These are phyloP conservation scores for Beauveria australis DNA, from an alignment of 2,329 filamentous ascomycete species.

Conservation along the genomic window DNA sequence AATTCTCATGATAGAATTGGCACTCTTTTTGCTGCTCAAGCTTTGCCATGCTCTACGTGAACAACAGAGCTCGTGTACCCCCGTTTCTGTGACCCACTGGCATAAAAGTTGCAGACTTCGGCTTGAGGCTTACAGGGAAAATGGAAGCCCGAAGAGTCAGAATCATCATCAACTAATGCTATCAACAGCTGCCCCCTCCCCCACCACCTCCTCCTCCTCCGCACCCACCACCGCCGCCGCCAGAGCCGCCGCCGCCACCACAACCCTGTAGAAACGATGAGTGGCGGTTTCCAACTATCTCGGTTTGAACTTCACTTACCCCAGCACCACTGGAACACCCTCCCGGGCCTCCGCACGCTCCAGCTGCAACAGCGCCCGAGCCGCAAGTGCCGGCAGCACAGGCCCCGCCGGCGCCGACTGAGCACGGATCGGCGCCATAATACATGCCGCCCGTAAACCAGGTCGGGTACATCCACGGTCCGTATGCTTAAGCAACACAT, in stretches of 20 bases:
- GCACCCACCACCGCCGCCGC: slow-evolving; percentile 13
- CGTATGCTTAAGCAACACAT: slow-evolving; percentile 27
- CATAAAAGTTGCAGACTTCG: too few species aligned
- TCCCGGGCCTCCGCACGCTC: slow-evolving; percentile 35
- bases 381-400: slow-evolving; percentile 42
- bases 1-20: too few species aligned
- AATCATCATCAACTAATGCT: not conserved
- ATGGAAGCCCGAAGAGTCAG: too few species aligned
- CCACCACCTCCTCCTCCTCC: slow-evolving; percentile 15
- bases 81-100: too few species aligned
- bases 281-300: slow-evolving; percentile 13
- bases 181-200: not conserved
- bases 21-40: too few species aligned
- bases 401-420: slow-evolving; percentile 24
- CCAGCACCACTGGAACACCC: not conserved
- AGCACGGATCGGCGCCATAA: slow-evolving; percentile 34
- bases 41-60: too few species aligned
- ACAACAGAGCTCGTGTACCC: too few species aligned
- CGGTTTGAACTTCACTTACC: not conserved
- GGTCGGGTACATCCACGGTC: slow-evolving; percentile 35
- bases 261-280: slow-evolving; percentile 1
- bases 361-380: slow-evolving; percentile 28
- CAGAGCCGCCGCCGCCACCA: slow-evolving; percentile 8
- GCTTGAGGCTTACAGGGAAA: too few species aligned
- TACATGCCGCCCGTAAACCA: slow-evolving; percentile 39